These are phyloP conservation scores for Cryptococcus sp. DNA, from an alignment of 1,284 basidiomycete species.

Conservation along the genomic window DNA sequence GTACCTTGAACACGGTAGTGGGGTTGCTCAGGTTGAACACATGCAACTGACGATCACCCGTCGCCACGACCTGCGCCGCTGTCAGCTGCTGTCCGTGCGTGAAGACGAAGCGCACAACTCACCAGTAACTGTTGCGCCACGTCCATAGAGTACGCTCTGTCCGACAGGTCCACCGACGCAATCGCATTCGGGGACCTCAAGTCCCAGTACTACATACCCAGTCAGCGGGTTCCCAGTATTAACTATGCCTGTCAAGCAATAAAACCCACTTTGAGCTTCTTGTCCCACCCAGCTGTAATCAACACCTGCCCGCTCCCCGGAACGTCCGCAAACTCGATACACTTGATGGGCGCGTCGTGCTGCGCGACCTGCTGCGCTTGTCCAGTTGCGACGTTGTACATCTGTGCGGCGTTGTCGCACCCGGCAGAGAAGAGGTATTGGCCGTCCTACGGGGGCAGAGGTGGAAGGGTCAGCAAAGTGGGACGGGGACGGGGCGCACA, in stretches of 20 bases:
- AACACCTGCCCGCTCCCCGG: conserved; percentile 61
- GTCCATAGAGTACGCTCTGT: conserved; percentile 69
- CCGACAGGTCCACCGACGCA: conserved; percentile 73
- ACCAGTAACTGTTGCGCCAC: conserved; percentile 38
- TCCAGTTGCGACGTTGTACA: conserved; percentile 73
- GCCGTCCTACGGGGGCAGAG: conserved; percentile 58
- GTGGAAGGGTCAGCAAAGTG: not conserved
- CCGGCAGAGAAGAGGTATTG: conserved; percentile 79
- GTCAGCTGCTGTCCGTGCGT: conserved; percentile 7
- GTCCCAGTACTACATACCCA: conserved; percentile 77
- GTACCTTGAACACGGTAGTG: conserved; percentile 67
- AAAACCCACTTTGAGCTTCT: conserved; percentile 70
- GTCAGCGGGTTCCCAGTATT: not conserved
- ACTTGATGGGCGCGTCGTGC: conserved; percentile 77
- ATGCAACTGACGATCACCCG: conserved; percentile 70
- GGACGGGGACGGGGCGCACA: not conserved
- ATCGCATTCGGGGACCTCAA: conserved; percentile 68
- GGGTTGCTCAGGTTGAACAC: conserved; percentile 85
- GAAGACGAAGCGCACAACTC: conserved; percentile 14
- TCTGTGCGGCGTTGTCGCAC: conserved; percentile 75
- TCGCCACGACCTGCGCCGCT: conserved; percentile 80
- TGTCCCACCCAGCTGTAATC: conserved; percentile 88
- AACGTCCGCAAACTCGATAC: conserved; percentile 70
- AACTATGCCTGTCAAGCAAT: not conserved
- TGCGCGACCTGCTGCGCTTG: conserved; percentile 70